Conservation (phyloP, 208 protist species). For the Trypanosomatidae sp. region DNA sequence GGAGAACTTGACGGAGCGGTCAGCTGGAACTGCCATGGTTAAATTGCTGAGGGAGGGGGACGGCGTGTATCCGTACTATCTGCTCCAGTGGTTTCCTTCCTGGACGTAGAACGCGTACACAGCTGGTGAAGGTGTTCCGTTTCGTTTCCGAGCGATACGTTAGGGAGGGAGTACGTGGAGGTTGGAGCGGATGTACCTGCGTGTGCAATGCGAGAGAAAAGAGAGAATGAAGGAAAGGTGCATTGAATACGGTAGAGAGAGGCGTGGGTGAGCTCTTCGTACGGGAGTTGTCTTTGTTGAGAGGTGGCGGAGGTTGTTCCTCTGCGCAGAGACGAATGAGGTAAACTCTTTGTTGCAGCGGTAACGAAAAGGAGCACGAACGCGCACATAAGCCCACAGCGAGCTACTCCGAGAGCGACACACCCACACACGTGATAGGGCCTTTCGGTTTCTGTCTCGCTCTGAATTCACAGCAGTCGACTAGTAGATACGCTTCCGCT, state of each 20-base stretch:
- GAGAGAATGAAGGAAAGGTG: too few relatives aligned
- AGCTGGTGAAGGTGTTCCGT: neutral
- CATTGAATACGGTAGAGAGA: too few relatives aligned
- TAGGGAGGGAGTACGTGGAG: neutral
- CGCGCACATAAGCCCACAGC: neutral
- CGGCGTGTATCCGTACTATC: neutral
- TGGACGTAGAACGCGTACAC: neutral
- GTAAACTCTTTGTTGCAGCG: neutral
- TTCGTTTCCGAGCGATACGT: neutral
- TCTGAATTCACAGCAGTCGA: neutral
- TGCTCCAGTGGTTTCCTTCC: neutral
- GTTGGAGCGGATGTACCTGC: neutral
- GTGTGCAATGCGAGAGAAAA: neutral
- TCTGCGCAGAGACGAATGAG: neutral
- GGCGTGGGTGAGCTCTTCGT: neutral
- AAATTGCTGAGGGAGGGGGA: neutral
- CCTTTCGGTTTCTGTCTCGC: neutral
- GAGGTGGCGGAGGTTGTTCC: neutral
- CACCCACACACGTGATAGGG: neutral
- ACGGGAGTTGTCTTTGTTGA: neutral
- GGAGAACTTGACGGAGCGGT: constrained; percentile 34
- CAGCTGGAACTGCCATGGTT: neutral
- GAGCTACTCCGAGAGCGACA: neutral
- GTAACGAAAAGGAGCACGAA: constrained; percentile 2
- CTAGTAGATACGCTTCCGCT: constrained; percentile 22